Conservation (phyloP, 2,329 filamentous ascomycete species). For the Colletotrichum falcatum region DNA sequence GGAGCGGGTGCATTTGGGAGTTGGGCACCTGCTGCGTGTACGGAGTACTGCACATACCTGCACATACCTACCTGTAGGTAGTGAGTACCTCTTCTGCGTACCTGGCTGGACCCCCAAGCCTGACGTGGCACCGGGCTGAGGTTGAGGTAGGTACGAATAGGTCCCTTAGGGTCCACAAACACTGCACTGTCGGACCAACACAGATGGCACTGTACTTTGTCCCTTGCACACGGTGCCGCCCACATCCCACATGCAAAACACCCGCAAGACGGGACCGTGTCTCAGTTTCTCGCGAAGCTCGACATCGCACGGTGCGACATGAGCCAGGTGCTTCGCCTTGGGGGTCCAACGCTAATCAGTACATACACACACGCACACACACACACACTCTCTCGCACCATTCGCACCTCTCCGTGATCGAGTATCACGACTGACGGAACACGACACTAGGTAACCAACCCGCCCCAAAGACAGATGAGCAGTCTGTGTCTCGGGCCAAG, state of each 20-base stretch:
- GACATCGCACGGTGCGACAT: slow-evolving; percentile 5
- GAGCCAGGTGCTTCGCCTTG: neutral
- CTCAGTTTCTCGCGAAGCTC: neutral
- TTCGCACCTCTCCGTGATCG: no score
- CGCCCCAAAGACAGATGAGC: neutral
- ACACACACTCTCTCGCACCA: no score
- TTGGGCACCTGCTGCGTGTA: neutral
- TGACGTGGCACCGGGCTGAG: slow-evolving; percentile 42
- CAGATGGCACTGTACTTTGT: neutral
- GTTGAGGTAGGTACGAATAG: no score
- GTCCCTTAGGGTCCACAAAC: slow-evolving; percentile 35
- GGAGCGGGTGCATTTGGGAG: neutral
- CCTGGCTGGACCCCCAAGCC: slow-evolving; percentile 22
- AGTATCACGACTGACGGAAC: neutral
- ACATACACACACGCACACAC: no score
- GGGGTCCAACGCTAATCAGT: neutral
- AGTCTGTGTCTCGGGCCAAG: slow-evolving; percentile 1
- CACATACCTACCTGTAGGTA: no score
- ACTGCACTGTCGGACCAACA: slow-evolving; percentile 31
- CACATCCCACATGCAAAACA: no score
- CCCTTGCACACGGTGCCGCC: slow-evolving; percentile 6
- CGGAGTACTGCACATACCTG: no score
- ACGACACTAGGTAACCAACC: no score
- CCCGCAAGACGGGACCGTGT: neutral
- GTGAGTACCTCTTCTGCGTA: no score